Base-by-base conservation (phyloP, 495 filamentous ascomycete species). In the Amniculicola lignicola region DNA sequence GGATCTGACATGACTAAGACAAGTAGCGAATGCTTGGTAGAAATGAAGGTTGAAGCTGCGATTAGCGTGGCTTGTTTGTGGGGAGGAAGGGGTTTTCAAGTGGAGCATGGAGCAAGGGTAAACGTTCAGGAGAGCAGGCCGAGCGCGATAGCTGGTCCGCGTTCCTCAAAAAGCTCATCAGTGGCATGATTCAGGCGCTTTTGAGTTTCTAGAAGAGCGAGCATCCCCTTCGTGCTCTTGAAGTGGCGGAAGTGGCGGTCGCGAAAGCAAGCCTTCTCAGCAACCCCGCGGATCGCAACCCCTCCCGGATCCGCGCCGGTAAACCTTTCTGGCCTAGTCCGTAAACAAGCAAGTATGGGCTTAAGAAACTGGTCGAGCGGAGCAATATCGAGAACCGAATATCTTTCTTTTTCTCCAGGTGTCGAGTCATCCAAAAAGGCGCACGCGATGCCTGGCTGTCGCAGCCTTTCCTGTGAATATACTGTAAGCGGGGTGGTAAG, bases 101-200 rank as follows among this genome's bases (percentile, higher is more conserved):
- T 44, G 41, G 10, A 44, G 21, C 22, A 22, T 25, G 12, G 41
- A 44, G 41, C 12, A 25, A 21, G 12, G 41, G 41, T 22, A 25
- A 44, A 21, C 41, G 5, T 44, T 44, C 22, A 44, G 9, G 41
- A 44, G 41, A 44, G 41, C 41, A 44, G 41, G 41, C 12, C 41
- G 22, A 25, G 41, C 22, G 41, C 7, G 41, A 44, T 22, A 25
- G 41, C n/a, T n/a, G n/a, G 41, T 44, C 41, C 18, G 41, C 5
- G 41, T 44, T 44, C 25, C 22, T 44, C 41, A 18, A n/a, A n/a
- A n/a, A n/a, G n/a, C n/a, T n/a, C n/a, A n/a, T 25, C 16, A 44
- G 18, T 44, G 9, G 12, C 21, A 44, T 44, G 12, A 44, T 44
- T 21, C 16, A 44, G 16, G 41, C 22, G 41, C 41, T 44, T 44